A percentile compares a stretch with the other conserved stretches of the same genome.
Evolutionary conservation across 2,329 filamentous ascomycete species (phyloP).

Genomic region (Fusarium sp.): DNA sequence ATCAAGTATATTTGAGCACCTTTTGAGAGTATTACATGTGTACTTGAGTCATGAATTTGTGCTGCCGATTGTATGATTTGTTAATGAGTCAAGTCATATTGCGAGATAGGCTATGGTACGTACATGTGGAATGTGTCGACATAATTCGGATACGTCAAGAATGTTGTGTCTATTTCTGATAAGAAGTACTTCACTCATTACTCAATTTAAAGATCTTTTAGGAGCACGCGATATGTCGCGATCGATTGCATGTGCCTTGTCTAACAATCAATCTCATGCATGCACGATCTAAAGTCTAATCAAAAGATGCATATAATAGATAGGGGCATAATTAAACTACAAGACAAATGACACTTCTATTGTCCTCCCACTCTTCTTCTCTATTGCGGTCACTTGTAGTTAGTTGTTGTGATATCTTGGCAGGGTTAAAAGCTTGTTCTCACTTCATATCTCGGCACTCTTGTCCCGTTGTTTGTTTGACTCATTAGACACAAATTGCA

Average conservation of each 20-base stretch:
- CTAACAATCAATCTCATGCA: not conserved
- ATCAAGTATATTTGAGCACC: not conserved
- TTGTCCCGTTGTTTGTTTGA: not conserved
- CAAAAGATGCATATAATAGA: not conserved
- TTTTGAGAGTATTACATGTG: not conserved
- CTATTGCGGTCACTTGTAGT: no score
- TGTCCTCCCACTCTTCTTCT: not conserved
- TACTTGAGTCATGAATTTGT: not conserved
- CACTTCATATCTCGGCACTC: not conserved
- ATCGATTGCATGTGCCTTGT: conserved; percentile 8
- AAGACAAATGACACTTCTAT: not conserved
- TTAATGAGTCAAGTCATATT: not conserved
- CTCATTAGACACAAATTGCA: conserved; percentile 9
- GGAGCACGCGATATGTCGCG: conserved; percentile 9
- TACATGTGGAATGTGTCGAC: conserved; percentile 13
- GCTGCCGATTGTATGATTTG: not conserved
- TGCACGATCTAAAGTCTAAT: not conserved
- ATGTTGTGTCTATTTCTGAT: conserved; percentile 1
- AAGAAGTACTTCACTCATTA: not conserved
- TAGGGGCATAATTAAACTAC: not conserved
- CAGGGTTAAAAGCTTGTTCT: conserved; percentile 1
- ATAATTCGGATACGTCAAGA: not conserved
- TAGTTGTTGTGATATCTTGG: no score
- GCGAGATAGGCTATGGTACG: not conserved
- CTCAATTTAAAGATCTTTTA: not conserved